A percentile compares a stretch with the other conserved stretches of the same genome.
phyloP scores from a whole-genome alignment of 169 alveolate genomes.

The Babesia microti region DNA sequence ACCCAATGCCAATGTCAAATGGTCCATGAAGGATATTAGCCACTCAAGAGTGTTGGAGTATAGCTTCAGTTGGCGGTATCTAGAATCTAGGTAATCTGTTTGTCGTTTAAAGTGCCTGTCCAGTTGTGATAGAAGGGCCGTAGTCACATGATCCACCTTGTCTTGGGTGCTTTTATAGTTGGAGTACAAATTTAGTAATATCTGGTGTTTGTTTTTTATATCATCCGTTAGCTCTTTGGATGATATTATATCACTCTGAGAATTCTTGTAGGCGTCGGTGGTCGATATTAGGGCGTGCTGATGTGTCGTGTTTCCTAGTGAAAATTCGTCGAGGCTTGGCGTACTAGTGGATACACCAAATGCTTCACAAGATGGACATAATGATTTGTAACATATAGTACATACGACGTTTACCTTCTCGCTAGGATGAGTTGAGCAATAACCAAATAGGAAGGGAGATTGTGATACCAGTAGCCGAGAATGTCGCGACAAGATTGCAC shows the following conservation, averaged over 20 bases:
- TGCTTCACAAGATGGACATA: neutral
- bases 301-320: neutral
- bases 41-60: no score
- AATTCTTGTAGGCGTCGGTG: slow-evolving; percentile 67
- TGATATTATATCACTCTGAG: slow-evolving; percentile 52
- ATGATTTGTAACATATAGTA: slow-evolving; percentile 1
- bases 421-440: slow-evolving; percentile 74
- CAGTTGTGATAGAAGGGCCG: slow-evolving; percentile 57
- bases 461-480: slow-evolving; percentile 69
- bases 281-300: slow-evolving; percentile 75
- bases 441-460: slow-evolving; percentile 79
- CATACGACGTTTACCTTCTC: slow-evolving; percentile 77
- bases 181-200: slow-evolving; percentile 64
- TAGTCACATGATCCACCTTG: slow-evolving; percentile 64
- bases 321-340: neutral
- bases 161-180: slow-evolving; percentile 64
- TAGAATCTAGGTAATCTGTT: slow-evolving; percentile 61
- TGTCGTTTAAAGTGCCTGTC: slow-evolving; percentile 53
- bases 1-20: slow-evolving; percentile 29
- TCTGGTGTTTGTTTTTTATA: slow-evolving; percentile 62
- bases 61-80: no score
- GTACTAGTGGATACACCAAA: neutral
- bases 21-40: slow-evolving; percentile 24
- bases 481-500: slow-evolving; percentile 69
- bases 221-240: slow-evolving; percentile 52